Conservation (phyloP, 2,329 filamentous ascomycete genomes). For the Paramyrothecium roridum region DNA sequence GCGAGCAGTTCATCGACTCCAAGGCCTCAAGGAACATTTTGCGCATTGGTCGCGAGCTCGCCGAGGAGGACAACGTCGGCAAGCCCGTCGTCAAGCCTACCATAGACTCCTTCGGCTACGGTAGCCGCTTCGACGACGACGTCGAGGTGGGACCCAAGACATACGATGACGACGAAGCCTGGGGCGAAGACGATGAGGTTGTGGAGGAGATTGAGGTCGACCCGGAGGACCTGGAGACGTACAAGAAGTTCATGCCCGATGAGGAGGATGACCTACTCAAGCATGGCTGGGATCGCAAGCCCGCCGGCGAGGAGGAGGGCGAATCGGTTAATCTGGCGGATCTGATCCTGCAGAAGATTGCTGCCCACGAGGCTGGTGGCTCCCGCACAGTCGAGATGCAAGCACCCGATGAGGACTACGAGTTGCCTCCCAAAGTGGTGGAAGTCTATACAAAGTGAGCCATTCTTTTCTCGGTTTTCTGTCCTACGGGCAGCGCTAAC, state of each 20-base stretch:
- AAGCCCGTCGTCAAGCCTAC: conserved; percentile 36
- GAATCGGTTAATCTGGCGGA: conserved; percentile 80
- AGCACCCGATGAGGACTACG: conserved; percentile 72
- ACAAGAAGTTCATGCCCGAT: conserved; percentile 81
- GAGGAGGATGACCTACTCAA: conserved; percentile 71
- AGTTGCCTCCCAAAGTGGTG: conserved; percentile 85
- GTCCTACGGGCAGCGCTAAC: conserved; percentile 11
- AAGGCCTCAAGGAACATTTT: conserved; percentile 87
- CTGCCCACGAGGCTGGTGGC: conserved; percentile 76
- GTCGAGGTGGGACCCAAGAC: conserved; percentile 39
- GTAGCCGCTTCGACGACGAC: conserved; percentile 65
- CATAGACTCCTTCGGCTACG: conserved; percentile 69
- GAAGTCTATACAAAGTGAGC: conserved; percentile 86
- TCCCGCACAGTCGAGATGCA: conserved; percentile 39
- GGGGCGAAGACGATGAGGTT: conserved; percentile 75
- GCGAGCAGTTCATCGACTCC: conserved; percentile 76
- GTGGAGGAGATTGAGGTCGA: conserved; percentile 77
- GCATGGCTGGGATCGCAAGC: conserved; percentile 54
- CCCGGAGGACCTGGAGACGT: conserved; percentile 83
- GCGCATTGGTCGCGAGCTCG: conserved; percentile 82
- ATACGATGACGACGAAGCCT: conserved; percentile 60
- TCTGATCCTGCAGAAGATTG: conserved; percentile 91
- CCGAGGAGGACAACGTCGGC: conserved; percentile 66
- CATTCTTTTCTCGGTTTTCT: neutral
- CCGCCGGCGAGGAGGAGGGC: conserved; percentile 40